Percentiles rank a stretch among this genome's conserved stretches.
These are phyloP conservation scores for Globisporangium yorkense DNA, from an alignment of 352 stramenopile species.

Conservation along the genomic window DNA sequence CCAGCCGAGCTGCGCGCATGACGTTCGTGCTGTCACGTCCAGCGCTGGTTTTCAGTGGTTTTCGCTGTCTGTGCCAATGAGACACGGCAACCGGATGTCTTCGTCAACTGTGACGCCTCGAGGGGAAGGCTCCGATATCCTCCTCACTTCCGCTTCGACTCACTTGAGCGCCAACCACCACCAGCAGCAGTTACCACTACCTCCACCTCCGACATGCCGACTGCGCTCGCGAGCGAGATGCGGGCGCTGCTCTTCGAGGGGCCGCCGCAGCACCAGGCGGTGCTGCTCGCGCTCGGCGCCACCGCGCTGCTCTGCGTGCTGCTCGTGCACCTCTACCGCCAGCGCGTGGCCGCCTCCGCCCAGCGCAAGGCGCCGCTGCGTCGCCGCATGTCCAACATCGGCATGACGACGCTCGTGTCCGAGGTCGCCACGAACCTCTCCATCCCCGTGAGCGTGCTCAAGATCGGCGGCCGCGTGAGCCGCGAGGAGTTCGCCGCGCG, in stretches of 20 bases:
- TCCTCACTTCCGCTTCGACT: neutral
- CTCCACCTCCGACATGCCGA: neutral
- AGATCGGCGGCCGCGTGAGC: conserved; percentile 40
- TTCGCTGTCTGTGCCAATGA: neutral
- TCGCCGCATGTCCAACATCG: conserved; percentile 67
- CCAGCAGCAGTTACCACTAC: neutral
- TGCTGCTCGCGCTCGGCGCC: conserved; percentile 13
- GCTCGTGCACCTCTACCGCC: conserved; percentile 6
- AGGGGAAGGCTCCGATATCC: too few species aligned
- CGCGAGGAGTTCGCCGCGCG: conserved; percentile 39
- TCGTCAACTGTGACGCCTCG: neutral
- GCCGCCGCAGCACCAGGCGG: conserved; percentile 12
- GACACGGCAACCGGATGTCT: neutral
- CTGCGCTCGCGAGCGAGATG: conserved; percentile 3
- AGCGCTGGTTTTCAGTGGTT: neutral
- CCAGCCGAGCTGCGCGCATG: neutral
- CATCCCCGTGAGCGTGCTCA: conserved; percentile 64
- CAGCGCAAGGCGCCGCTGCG: conserved; percentile 22
- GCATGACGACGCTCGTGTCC: conserved; percentile 60
- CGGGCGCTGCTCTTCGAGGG: conserved; percentile 11
- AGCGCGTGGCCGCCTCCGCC: neutral
- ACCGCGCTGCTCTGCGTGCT: conserved; percentile 14
- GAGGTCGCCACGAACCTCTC: conserved; percentile 74
- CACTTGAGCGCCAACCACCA: neutral
- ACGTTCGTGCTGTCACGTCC: neutral